phyloP scores from a whole-genome alignment of 148 eudicot species.

The Camellia granthamiana region DNA sequence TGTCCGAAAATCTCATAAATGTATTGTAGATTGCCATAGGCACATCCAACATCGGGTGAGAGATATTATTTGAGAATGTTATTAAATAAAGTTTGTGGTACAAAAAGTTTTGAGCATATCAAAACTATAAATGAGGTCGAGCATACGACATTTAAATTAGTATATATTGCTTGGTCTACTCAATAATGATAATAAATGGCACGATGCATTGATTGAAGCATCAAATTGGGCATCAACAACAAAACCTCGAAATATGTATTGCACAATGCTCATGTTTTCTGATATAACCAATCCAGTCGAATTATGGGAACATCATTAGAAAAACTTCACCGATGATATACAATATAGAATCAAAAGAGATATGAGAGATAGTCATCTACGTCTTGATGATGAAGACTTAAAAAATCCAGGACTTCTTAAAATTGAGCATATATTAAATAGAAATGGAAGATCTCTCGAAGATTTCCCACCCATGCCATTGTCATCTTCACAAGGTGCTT shows the following conservation, averaged over 20 bases:
- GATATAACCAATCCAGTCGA: too few relatives aligned
- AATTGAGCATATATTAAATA: too few relatives aligned
- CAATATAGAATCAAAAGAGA: too few relatives aligned
- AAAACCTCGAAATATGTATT: neutral
- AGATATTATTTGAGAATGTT: neutral
- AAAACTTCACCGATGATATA: too few relatives aligned
- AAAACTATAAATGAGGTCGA: neutral
- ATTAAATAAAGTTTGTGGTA: too few relatives aligned
- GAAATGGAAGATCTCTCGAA: neutral
- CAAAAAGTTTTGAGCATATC: neutral
- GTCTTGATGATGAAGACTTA: too few relatives aligned
- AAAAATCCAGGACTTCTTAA: neutral
- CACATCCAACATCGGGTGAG: neutral
- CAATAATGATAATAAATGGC: neutral
- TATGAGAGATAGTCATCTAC: too few relatives aligned
- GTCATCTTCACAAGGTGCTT: too few relatives aligned
- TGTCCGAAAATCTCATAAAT: neutral
- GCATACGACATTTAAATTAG: neutral
- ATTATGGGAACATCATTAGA: too few relatives aligned
- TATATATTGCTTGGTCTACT: too few relatives aligned
- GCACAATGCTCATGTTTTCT: neutral
- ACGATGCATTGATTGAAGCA: neutral
- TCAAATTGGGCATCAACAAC: neutral
- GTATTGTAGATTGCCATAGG: slow-evolving; percentile 4
- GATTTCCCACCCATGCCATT: neutral